Base-by-base conservation (phyloP, 352 stramenopile species). In the Phytophthora constricta region DNA sequence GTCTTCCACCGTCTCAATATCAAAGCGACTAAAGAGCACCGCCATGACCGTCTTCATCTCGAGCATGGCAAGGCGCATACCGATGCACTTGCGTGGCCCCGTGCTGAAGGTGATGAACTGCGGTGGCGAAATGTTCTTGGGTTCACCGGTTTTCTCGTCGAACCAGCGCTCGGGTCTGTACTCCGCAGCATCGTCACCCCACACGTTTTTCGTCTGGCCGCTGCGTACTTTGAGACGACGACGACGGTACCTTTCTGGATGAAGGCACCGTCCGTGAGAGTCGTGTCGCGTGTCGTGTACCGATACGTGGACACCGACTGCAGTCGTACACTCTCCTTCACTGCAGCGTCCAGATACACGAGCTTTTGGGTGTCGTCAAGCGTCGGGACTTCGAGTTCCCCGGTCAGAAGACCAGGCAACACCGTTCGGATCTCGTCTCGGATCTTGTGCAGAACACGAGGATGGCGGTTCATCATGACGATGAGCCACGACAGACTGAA, bases 311-410 rank as follows among this genome's bases (percentile, higher is more conserved):
- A 64, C 14, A 64, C 57, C 9, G 57, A 57, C 39, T 83, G 77
- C 37, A 95, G 26, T 0, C 86, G 77, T 22, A 92, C 54, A 19
- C 42, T 86, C 58, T 95, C 86, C 4, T 70, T 68, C 22, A 91
- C 67, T 4, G 81, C 70, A 1, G 77, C 85, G 14, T 86, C 71
- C n/a, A 92, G 58, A 65, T 89, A 91, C 45, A 68, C 65, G 14
- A 91, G 61, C 22, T 74, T 54, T 62, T 77, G 72, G 20, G 83
- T 62, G 25, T 86, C 62, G 5, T 84, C 76, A 26, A 79, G 68
- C 10, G 65, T 79, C 8, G 76, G 70, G 33, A 64, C 52, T 20
- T 22, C 22, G 17, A 70, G 34, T 31, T 55, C 22, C 9, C 52
- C 52, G 5, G 64, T 72, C 27, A 82, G 49, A 16, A 70, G 56